Evolutionary conservation across 768 basidiomycete species (phyloP).

Genomic region (Kwoniella sp.): DNA sequence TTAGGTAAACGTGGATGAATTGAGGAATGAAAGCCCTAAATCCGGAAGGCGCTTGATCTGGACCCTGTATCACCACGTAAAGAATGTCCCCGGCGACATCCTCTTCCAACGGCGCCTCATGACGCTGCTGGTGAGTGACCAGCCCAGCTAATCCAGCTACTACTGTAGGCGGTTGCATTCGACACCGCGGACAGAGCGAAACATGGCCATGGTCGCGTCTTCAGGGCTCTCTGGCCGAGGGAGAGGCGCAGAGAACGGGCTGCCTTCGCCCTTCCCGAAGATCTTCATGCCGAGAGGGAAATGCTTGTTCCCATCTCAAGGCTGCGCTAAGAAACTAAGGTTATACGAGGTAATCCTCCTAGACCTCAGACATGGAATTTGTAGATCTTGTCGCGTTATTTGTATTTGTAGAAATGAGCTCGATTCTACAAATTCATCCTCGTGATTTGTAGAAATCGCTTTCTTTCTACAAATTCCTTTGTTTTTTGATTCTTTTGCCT

Average conservation of each 20-base stretch:
- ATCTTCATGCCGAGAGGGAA: too few relatives aligned
- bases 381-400: neutral
- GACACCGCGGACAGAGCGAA: neutral
- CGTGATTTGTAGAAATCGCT: neutral
- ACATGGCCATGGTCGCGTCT: too few relatives aligned
- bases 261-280: too few relatives aligned
- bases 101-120: neutral
- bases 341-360: neutral
- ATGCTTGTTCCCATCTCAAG: too few relatives aligned
- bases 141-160: too few relatives aligned
- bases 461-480: neutral
- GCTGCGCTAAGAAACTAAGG: neutral
- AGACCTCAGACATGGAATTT: neutral
- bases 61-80: too few relatives aligned
- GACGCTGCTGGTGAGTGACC: neutral
- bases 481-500: neutral
- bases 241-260: too few relatives aligned
- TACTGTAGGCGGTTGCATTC: neutral
- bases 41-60: neutral
- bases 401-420: neutral
- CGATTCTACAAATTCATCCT: neutral
- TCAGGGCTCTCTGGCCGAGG: too few relatives aligned
- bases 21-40: neutral
- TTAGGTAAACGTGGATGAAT: neutral
- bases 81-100: too few relatives aligned